Base-by-base conservation (phyloP, 2,329 filamentous ascomycete genomes). In the Curvularia sp. region DNA sequence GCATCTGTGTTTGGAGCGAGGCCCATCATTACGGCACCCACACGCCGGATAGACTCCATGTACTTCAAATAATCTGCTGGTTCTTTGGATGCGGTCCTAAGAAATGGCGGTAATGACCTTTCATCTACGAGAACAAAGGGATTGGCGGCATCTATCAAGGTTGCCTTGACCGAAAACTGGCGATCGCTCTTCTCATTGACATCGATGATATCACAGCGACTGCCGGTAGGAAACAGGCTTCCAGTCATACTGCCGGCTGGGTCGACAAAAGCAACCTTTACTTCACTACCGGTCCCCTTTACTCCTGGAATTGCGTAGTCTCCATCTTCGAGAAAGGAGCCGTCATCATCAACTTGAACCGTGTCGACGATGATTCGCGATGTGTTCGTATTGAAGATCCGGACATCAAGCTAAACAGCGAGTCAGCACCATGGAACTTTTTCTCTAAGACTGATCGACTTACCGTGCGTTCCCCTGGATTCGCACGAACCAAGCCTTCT, bases 321-420 rank as follows among this genome's bases (percentile, higher is more conserved):
- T 0, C 86, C 87, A 78, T 5, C 77, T 78, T 15, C 70, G 3
- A 64, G 38, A 33, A 71, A 72, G 7, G 66, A 67, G 12, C 80
- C 81, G 0, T 76, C 70, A 1, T 86, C 78, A 0, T 79, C 78
- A 57, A 89, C 88, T 2, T 77, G 80, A 2, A 76, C 52, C 10
- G 10, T 85, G 79, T 54, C 83, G 74, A 62, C 89, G 83, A 53
- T 87, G 72, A 72, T 89, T 89, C 41, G 78, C 75, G 69, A 69
- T 0, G 89, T 91, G 66, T 92, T 92, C 1, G 88, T 91, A 71
- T 92, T 92, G 71, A 84, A 82, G 48, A 91, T 85, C 50, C 85
- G 79, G 15, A 91, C 65, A 28, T 71, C 69, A 3, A 65, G 70
- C 70, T 66, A 58, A 7, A 33, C 7, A 13, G 4, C 15, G 52